Evolutionary conservation across 345 rosid genomes (phyloP).

Genomic region (Melaleuca quinquenervia): DNA sequence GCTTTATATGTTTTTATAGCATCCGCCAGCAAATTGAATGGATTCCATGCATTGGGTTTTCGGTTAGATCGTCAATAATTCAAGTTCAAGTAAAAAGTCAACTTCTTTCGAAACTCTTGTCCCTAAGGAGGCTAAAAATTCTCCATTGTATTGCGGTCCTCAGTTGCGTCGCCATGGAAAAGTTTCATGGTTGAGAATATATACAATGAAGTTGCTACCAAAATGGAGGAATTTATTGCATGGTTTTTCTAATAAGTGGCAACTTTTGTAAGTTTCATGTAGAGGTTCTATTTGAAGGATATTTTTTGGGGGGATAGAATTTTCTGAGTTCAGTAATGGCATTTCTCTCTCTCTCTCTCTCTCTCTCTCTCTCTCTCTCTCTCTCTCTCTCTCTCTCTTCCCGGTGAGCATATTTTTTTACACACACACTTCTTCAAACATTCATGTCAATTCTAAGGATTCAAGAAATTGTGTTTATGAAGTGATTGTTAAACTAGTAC

Average conservation of each 20-base stretch:
- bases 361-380: no score
- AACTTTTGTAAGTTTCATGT: background rate
- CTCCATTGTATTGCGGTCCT: background rate
- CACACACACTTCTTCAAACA: background rate
- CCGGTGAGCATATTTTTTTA: background rate
- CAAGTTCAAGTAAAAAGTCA: background rate
- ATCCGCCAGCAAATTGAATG: background rate
- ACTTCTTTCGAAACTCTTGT: background rate
- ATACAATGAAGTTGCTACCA: background rate
- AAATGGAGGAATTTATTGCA: background rate
- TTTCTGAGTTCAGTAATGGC: background rate
- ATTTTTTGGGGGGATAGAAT: background rate
- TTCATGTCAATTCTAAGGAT: no score
- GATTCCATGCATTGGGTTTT: background rate
- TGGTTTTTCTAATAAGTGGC: background rate
- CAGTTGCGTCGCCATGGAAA: background rate
- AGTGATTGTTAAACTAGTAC: no score
- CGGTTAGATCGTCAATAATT: background rate
- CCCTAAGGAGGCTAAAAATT: background rate
- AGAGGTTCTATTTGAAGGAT: background rate
- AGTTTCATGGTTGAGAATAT: background rate
- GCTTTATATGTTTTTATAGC: background rate
- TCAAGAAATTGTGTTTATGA: no score
- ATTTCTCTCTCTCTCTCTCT: background rate
- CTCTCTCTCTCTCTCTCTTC: no score